phyloP scores from a whole-genome alignment of 768 basidiomycete species.

The Hygrophoropsis aurantiaca region DNA sequence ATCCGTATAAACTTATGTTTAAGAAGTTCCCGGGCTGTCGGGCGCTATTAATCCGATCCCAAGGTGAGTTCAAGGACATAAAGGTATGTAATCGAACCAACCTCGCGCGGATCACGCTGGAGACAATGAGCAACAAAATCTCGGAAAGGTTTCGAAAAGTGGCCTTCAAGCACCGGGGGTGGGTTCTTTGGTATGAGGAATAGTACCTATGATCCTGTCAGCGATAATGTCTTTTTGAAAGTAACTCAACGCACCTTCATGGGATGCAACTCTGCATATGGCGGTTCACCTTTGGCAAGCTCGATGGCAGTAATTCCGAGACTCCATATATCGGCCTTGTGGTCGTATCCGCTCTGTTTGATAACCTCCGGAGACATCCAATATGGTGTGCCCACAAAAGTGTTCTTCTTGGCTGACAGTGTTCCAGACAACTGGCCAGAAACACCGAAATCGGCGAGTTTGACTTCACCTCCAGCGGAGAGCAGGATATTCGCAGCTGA shows the following conservation, averaged over 20 bases:
- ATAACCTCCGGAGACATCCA: conserved; percentile 99
- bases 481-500: conserved; percentile 92
- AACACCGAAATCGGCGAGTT: conserved; percentile 98
- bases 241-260: conserved; percentile 76
- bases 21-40: conserved; percentile 90
- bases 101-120: conserved; percentile 91
- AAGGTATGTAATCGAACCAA: conserved; percentile 35
- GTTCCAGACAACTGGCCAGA: conserved; percentile 96
- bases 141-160: conserved; percentile 89
- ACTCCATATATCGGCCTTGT: conserved; percentile 99
- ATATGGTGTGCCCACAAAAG: conserved; percentile 96
- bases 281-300: conserved; percentile 95
- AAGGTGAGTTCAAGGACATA: too few species aligned
- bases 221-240: neutral
- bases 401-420: conserved; percentile 94
- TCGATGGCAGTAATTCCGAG: conserved; percentile 97
- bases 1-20: conserved; percentile 95
- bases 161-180: conserved; percentile 85
- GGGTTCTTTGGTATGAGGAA: conserved; percentile 99
- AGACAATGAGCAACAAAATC: conserved; percentile 94
- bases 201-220: conserved; percentile 59
- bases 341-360: conserved; percentile 98
- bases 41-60: conserved; percentile 60
- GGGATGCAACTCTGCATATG: conserved; percentile 96
- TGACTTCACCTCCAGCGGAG: conserved; percentile 91